These are phyloP conservation scores for Tolypocladium amazonense DNA, from an alignment of 2,329 filamentous ascomycete species.

Conservation along the genomic window DNA sequence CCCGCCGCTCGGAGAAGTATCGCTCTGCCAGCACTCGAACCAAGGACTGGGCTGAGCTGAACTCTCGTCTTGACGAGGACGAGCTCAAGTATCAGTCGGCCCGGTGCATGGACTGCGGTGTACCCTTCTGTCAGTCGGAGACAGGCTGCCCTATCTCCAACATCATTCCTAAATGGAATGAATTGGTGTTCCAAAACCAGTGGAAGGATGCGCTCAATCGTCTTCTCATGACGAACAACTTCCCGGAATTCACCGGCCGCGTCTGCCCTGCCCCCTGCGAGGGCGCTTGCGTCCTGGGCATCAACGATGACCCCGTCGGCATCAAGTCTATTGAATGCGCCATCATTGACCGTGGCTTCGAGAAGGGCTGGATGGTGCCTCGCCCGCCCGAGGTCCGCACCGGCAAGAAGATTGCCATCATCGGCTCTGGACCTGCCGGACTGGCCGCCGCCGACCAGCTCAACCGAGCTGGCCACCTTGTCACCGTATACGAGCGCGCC, in stretches of 20 bases:
- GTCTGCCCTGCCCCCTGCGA: constrained; percentile 96
- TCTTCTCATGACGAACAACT: constrained; percentile 94
- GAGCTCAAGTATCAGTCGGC: constrained; percentile 95
- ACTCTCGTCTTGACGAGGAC: constrained; percentile 77
- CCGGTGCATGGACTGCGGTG: constrained; percentile 97
- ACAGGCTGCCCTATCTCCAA: constrained; percentile 93
- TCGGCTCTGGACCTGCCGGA: constrained; percentile 87
- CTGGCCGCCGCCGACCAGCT: constrained; percentile 87
- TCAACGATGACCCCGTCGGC: constrained; percentile 92
- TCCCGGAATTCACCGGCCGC: constrained; percentile 94
- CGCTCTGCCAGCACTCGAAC: constrained; percentile 72
- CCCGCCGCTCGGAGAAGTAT: constrained; percentile 87
- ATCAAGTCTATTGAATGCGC: constrained; percentile 98
- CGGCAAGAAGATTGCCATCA: constrained; percentile 78
- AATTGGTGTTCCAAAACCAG: constrained; percentile 63
- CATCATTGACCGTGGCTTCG: constrained; percentile 94
- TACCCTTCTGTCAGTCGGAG: constrained; percentile 95
- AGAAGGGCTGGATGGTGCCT: constrained; percentile 97
- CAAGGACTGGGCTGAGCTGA: constrained; percentile 91
- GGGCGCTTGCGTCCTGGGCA: constrained; percentile 89
- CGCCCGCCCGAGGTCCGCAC: constrained; percentile 67
- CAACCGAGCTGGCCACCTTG: constrained; percentile 79
- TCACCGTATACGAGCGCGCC: constrained; percentile 87
- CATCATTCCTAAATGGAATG: constrained; percentile 96
- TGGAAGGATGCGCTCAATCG: constrained; percentile 90